Base-by-base conservation (phyloP, 345 rosid genomes). In the Lumnitzera racemosa region DNA sequence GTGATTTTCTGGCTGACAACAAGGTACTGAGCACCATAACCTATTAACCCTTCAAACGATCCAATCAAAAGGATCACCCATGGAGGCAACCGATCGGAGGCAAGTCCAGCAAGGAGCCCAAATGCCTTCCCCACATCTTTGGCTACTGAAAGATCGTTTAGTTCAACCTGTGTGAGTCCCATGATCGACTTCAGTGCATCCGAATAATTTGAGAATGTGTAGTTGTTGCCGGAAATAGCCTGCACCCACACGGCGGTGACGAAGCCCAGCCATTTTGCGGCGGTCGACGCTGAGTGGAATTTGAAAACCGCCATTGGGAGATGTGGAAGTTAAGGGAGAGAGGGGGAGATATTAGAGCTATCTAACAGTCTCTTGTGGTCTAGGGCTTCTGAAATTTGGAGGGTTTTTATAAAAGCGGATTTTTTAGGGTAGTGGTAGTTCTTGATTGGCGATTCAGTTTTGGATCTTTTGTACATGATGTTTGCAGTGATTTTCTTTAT, bases 181-280 rank as follows among this genome's bases (percentile, higher is more conserved):
- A 92, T 92, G 10, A 92, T 86, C 23, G 88, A 70, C 53, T 91
- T 91, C 50, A 91, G 76, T 60, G 95, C 88, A 13, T 83, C 89
- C 0, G 98, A 92, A 75, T 92, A 92, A 61, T 92, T 89, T 1
- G 98, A 85, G 74, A 92, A 92, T 1, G 96, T 82, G 79, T 92
- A 89, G 64, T 92, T 92, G 80, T 92, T 92, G 72, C 98, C 98
- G 23, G 98, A 87, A 47, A 92, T 75, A 61, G 90, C 53, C 71
- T 87, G 96, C 17, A 92, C 96, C 98, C 98, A 92, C 20, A 92
- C 94, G 15, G 98, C 98, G 0, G 96, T 83, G 0, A 92, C 94
- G 49, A 92, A 86, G 0, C 97, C 98, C 25, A 92, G 83, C 98
- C 98, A 92, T 84, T 87, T 89, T 20, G 66, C n/a, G 68, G 90